Conservation (phyloP, 2,329 filamentous ascomycete species). For the Trichophyton simii region DNA sequence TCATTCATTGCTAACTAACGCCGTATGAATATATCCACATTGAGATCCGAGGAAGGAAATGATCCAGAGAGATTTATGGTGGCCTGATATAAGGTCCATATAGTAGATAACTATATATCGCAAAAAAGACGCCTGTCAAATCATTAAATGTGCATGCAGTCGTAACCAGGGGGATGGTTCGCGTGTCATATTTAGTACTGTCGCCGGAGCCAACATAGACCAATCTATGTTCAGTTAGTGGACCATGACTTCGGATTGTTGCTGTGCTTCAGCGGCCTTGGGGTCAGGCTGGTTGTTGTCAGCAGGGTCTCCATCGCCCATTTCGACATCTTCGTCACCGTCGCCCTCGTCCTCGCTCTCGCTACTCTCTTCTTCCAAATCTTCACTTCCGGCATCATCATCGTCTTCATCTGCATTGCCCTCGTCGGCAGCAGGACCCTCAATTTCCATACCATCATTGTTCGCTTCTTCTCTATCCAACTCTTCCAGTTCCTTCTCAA, state of each 20-base stretch:
- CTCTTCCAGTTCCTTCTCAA: constrained; percentile 40
- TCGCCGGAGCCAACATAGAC: background rate
- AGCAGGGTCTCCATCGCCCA: constrained; percentile 41
- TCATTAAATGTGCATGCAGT: constrained; percentile 3
- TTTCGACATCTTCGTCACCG: constrained; percentile 45
- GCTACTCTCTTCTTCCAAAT: constrained; percentile 64
- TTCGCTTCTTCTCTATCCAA: constrained; percentile 40
- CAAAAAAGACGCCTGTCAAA: constrained; percentile 2
- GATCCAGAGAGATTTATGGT: background rate
- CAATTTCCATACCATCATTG: constrained; percentile 60
- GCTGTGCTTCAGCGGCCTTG: constrained; percentile 18
- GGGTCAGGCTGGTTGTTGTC: constrained; percentile 19
- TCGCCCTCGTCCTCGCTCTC: constrained; percentile 52
- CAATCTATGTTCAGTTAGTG: constrained; percentile 24
- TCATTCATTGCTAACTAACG: background rate
- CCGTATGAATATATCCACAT: background rate
- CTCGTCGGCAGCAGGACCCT: constrained; percentile 45
- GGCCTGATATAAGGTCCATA: background rate
- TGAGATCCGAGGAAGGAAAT: background rate
- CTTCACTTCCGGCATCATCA: constrained; percentile 44
- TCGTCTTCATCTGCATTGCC: constrained; percentile 24
- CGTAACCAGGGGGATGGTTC: constrained; percentile 1
- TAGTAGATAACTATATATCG: background rate
- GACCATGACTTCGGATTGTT: constrained; percentile 35
- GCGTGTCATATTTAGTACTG: background rate